These are phyloP conservation scores for Fusarium concolor DNA, from an alignment of 2,329 filamentous ascomycete genomes.

Conservation along the genomic window DNA sequence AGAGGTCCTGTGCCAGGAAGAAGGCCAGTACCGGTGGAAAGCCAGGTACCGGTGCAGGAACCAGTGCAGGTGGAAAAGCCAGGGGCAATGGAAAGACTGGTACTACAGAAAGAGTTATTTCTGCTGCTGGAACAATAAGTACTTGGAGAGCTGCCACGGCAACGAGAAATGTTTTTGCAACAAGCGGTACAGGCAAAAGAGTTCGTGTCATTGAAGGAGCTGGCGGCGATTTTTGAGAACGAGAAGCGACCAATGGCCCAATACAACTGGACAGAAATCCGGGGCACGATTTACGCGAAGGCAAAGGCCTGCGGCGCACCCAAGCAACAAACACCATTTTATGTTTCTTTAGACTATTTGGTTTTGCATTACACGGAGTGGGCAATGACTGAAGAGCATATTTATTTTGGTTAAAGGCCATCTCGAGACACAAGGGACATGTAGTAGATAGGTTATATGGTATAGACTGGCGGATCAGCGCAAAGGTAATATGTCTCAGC, in stretches of 20 bases:
- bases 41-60: too few species aligned
- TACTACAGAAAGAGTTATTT: too few species aligned
- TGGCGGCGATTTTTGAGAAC: background rate
- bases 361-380: constrained; percentile 14
- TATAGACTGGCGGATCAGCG: constrained; percentile 5
- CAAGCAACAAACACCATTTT: background rate
- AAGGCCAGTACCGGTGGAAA: background rate
- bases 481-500: background rate
- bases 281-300: background rate
- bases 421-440: background rate
- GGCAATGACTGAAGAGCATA: constrained; percentile 8
- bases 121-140: too few species aligned
- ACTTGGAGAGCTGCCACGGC: too few species aligned
- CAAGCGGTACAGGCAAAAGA: background rate
- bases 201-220: too few species aligned
- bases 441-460: constrained; percentile 1
- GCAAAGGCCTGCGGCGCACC: background rate
- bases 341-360: constrained; percentile 12
- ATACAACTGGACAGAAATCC: background rate
- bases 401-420: constrained; percentile 5
- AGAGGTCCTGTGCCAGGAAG: background rate
- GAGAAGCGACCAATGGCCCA: background rate
- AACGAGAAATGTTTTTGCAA: background rate
- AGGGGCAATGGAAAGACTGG: background rate
- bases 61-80: background rate